Base-by-base conservation (phyloP, 176 grass and related monocot species). In the Melocanna baccifera region DNA sequence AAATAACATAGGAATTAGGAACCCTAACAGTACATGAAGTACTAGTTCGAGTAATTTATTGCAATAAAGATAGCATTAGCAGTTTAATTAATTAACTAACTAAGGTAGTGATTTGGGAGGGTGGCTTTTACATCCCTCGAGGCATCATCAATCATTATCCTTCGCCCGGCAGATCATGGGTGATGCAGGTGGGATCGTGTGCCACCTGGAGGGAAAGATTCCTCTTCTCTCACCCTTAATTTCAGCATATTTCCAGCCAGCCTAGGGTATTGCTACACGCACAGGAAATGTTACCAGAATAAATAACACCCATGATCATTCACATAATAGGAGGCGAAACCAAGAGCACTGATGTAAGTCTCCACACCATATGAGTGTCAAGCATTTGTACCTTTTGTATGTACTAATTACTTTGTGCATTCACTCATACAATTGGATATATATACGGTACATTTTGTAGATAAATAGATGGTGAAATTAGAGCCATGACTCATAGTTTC, bases 81-180 rank as follows among this genome's bases (percentile, higher is more conserved):
- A 42, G 18, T 52, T 47, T 79, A 12, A 36, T 29, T 65, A 29
- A 19, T 64, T 71, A 70, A 67, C 72, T 71, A 76, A 76, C 20
- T 43, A 89, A 68, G 48, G 5, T 22, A 73, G 61, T 84, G 67
- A 84, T 83, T 77, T 46, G 12, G 72, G 58, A 43, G 10, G 39
- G 46, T 40, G 25, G 36, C 77, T 81, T 87, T 90, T 69, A 85
- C 74, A 73, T 46, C 40, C 59, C 85, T 69, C 86, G 64, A 87
- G 71, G 87, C 85, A 83, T 90, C 82, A 51, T 88, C 89, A 97
- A 97, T 97, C 71, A 92, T 97, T 88, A 88, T 90, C 85, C 62
- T 82, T 8, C 12, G 19, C 43, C 41, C 46, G 56, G 73, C 82
- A 36, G 84, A 97, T 92, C 76, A 85, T 89, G 73, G 77, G 74